phyloP scores from a whole-genome alignment of 129 eudicot species.

The Glebionis coronaria region DNA sequence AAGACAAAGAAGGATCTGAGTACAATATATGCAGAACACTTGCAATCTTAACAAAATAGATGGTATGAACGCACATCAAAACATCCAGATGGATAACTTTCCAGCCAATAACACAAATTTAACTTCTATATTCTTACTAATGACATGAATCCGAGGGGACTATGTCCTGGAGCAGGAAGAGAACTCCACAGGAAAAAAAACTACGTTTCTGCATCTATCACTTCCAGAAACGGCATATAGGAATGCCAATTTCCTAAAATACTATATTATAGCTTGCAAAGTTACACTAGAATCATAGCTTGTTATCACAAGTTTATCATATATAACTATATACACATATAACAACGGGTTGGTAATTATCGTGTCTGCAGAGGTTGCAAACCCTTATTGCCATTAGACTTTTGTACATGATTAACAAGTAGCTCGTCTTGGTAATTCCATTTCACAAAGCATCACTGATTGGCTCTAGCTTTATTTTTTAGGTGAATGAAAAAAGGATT shows the following conservation, averaged over 20 bases:
- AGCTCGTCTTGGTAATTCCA: neutral
- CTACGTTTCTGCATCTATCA: neutral
- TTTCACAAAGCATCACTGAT: neutral
- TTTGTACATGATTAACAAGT: neutral
- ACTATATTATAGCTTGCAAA: neutral
- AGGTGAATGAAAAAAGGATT: too few species aligned
- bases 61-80: neutral
- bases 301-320: neutral
- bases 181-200: neutral
- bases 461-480: too few species aligned
- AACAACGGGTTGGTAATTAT: neutral
- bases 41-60: constrained; percentile 1
- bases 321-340: neutral
- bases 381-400: neutral
- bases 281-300: too few species aligned
- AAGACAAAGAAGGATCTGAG: neutral
- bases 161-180: neutral
- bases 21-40: constrained; percentile 8
- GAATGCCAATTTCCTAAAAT: neutral
- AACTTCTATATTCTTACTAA: neutral
- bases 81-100: neutral
- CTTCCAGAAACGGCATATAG: neutral
- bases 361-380: neutral
- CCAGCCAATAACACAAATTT: neutral
- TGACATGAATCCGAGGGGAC: neutral